Evolutionary conservation across 176 grass and related monocot genomes (phyloP).

Genomic region (Dendrocalamus sinicus): DNA sequence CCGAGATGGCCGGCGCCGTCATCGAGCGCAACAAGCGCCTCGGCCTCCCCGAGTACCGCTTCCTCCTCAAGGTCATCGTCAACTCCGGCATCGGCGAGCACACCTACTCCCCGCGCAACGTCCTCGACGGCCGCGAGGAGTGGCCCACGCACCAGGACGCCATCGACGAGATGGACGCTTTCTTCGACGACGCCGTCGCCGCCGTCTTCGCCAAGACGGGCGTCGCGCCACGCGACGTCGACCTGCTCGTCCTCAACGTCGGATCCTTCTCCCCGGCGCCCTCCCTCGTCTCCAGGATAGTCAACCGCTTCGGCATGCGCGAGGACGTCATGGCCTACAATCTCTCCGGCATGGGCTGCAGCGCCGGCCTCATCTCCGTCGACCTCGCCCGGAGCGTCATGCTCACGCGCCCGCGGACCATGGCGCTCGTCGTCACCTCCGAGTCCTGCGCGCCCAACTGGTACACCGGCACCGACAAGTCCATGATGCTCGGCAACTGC

Average conservation of each 20-base stretch:
- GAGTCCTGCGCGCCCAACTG: conserved; percentile 85
- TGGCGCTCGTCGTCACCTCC: conserved; percentile 67
- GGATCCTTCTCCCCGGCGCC: conserved; percentile 70
- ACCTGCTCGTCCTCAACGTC: conserved; percentile 72
- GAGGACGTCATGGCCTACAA: conserved; percentile 75
- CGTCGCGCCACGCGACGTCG: conserved; percentile 49
- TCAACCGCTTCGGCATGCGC: conserved; percentile 60
- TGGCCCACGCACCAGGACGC: conserved; percentile 58
- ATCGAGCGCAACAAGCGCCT: conserved; percentile 77
- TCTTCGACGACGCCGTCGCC: conserved; percentile 54
- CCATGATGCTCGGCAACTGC: conserved; percentile 98
- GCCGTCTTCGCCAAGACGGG: conserved; percentile 42
- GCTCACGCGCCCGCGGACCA: conserved; percentile 35
- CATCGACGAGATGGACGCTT: conserved; percentile 78
- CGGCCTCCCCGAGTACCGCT: conserved; percentile 71
- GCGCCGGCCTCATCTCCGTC: conserved; percentile 86
- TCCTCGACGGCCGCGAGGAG: conserved; percentile 74
- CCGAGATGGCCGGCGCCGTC: conserved; percentile 54
- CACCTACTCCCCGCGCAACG: conserved; percentile 76
- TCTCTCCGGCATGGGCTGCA: conserved; percentile 90
- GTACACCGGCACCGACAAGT: conserved; percentile 91
- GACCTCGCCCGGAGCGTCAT: conserved; percentile 80
- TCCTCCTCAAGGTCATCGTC: conserved; percentile 85
- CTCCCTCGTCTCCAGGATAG: conserved; percentile 53
- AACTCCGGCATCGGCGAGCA: conserved; percentile 90